Conservation (phyloP, 305 asterid species). For the Rubia tinctorum region DNA sequence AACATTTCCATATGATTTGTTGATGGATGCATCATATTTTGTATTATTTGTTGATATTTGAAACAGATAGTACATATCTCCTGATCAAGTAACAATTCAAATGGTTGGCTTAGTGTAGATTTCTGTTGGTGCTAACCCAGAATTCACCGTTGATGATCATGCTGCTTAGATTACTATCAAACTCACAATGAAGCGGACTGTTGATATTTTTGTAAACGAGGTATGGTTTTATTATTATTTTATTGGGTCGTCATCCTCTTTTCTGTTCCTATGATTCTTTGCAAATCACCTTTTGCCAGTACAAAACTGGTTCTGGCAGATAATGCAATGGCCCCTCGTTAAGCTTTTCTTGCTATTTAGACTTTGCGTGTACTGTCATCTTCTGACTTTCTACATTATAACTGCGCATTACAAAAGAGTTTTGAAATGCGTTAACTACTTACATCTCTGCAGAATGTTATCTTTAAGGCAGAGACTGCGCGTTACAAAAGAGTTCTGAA, state of each 20-base stretch:
- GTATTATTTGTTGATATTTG: not conserved
- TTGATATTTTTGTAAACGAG: constrained; percentile 80
- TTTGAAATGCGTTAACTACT: not conserved
- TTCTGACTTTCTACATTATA: too few relatives aligned
- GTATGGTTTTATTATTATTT: constrained; percentile 28
- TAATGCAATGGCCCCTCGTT: not conserved
- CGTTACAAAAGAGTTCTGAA: too few relatives aligned
- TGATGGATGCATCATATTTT: not conserved
- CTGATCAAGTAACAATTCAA: constrained; percentile 46
- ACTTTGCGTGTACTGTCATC: not conserved
- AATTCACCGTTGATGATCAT: not conserved
- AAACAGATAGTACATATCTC: constrained; percentile 53
- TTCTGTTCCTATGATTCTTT: too few relatives aligned
- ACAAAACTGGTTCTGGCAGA: not conserved
- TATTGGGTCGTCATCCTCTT: not conserved
- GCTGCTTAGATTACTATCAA: constrained; percentile 59
- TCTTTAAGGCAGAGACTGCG: not conserved
- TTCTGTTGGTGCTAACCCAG: too few relatives aligned
- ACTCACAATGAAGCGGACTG: constrained; percentile 88
- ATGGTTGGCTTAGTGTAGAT: too few relatives aligned
- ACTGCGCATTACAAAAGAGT: too few relatives aligned
- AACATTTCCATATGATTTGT: not conserved
- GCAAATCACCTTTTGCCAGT: not conserved
- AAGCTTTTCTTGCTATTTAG: not conserved
- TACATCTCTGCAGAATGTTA: too few relatives aligned